Percentiles rank a stretch among this genome's conserved stretches.
phyloP scores from a whole-genome alignment of 345 rosid genomes.

The Eucalyptus tenuipes region DNA sequence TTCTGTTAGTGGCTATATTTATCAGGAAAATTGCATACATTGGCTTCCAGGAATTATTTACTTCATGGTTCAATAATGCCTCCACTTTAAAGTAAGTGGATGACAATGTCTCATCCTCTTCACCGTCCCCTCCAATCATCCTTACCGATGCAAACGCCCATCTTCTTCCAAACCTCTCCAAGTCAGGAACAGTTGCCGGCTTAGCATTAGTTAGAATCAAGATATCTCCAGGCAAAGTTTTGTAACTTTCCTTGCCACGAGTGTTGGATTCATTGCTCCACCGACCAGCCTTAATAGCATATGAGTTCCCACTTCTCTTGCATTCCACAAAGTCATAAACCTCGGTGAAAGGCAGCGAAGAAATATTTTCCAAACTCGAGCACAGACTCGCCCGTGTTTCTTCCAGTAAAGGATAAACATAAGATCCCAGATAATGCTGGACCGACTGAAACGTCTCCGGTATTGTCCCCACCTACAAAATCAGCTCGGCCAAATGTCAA shows the following conservation, averaged over 20 bases:
- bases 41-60: neutral
- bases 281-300: constrained; percentile 7
- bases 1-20: constrained; percentile 11
- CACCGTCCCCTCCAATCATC: neutral
- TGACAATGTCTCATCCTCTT: neutral
- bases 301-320: neutral
- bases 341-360: constrained; percentile 18
- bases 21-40: constrained; percentile 13
- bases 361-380: constrained; percentile 16
- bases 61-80: neutral
- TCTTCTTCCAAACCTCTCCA: constrained; percentile 7
- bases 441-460: constrained; percentile 15
- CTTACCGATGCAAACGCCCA: constrained; percentile 14
- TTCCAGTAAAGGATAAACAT: constrained; percentile 24
- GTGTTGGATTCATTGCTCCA: constrained; percentile 20
- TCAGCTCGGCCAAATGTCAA: neutral
- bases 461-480: constrained; percentile 19
- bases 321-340: neutral
- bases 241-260: constrained; percentile 18
- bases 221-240: constrained; percentile 28
- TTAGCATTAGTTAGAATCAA: constrained; percentile 13
- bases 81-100: constrained; percentile 4
- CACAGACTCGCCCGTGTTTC: constrained; percentile 24
- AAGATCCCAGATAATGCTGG: constrained; percentile 15
- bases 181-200: constrained; percentile 20